phyloP scores from a whole-genome alignment of 495 filamentous ascomycete species.

The Tuber calosporum region DNA sequence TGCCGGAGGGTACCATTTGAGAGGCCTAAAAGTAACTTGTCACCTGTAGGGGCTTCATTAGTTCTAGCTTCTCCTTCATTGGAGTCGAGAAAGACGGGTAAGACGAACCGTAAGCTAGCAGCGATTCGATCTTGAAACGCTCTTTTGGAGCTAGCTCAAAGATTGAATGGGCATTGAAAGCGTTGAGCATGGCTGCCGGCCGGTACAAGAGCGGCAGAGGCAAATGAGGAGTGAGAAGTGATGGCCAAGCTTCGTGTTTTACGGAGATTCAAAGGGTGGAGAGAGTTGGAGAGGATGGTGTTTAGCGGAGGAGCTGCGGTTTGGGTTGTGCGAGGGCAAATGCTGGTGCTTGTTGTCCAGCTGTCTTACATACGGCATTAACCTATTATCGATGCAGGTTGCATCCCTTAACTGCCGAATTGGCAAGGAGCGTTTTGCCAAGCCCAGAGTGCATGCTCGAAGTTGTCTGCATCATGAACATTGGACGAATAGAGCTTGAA shows the following conservation, averaged over 20 bases:
- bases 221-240: neutral
- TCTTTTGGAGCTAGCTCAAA: constrained; percentile 92
- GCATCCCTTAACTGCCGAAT: neutral
- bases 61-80: neutral
- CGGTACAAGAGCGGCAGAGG: constrained; percentile 5
- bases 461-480: neutral
- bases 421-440: neutral
- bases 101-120: constrained; percentile 72
- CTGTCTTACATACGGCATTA: neutral
- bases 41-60: constrained; percentile 49
- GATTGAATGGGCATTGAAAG: constrained; percentile 90
- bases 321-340: neutral
- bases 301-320: neutral
- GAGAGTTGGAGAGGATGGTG: neutral
- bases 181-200: constrained; percentile 74
- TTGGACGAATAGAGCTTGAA: neutral
- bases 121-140: constrained; percentile 90
- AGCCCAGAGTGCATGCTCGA: neutral
- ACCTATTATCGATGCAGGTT: neutral
- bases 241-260: neutral
- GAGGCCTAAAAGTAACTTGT: constrained; percentile 81
- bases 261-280: neutral
- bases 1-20: constrained; percentile 83
- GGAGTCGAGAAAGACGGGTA: neutral
- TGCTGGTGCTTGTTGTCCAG: constrained; percentile 4